Conservation (phyloP, 257 asterid genomes). For the Sherardia arvensis region DNA sequence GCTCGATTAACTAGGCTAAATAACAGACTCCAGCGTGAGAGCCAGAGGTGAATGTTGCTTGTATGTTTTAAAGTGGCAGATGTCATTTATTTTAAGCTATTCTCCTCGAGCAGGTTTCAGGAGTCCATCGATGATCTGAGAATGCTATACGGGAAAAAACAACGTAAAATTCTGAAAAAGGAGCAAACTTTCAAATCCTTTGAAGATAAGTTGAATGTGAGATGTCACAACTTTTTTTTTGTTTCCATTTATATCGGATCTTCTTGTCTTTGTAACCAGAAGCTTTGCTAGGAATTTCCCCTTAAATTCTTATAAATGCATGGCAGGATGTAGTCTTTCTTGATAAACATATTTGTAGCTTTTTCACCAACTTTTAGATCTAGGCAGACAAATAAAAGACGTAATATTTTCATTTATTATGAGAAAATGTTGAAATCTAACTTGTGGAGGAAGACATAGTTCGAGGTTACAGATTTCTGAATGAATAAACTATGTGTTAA, state of each 20-base stretch:
- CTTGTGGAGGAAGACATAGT: neutral
- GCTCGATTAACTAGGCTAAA: constrained; percentile 45
- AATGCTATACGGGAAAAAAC: constrained; percentile 48
- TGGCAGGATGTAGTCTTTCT: neutral
- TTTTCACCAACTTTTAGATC: neutral
- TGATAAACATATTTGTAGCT: neutral
- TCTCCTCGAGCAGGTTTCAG: constrained; percentile 43
- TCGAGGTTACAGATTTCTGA: neutral
- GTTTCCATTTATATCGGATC: neutral
- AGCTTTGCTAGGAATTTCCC: neutral
- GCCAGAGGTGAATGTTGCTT: constrained; percentile 43
- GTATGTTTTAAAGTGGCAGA: neutral
- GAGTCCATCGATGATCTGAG: constrained; percentile 82
- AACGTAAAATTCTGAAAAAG: constrained; percentile 58
- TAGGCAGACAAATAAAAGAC: neutral
- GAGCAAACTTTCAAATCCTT: constrained; percentile 53
- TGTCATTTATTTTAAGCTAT: neutral
- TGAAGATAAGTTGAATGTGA: constrained; percentile 60
- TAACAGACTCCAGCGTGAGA: constrained; percentile 62
- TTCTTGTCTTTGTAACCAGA: too few relatives aligned
- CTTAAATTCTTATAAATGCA: neutral
- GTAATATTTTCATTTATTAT: too few relatives aligned
- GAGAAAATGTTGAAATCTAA: too few relatives aligned
- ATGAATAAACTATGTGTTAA: neutral
- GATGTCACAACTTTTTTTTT: constrained; percentile 20